Conservation (phyloP, 2,329 filamentous ascomycete species). For the Aureobasidium musti region DNA sequence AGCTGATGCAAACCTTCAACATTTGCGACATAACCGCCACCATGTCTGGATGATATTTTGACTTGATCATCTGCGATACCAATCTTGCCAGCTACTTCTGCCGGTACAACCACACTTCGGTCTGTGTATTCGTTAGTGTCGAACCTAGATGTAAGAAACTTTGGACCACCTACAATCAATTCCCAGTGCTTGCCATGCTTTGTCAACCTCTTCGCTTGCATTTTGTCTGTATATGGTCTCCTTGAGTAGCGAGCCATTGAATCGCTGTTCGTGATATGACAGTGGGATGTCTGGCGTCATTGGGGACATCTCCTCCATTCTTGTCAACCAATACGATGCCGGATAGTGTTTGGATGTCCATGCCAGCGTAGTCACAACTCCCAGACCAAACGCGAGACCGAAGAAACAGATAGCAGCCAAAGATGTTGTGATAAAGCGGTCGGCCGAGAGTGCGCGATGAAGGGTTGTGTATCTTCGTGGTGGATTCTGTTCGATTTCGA, state of each 20-base stretch:
- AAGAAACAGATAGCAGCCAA: too few species aligned
- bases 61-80: not conserved
- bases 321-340: too few species aligned
- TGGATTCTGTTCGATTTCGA: too few species aligned
- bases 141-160: not conserved
- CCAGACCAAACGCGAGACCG: too few species aligned
- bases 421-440: too few species aligned
- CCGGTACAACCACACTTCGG: not conserved
- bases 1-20: not conserved
- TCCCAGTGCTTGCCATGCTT: conserved; percentile 58
- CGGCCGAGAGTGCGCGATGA: too few species aligned
- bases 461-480: too few species aligned
- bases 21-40: not conserved
- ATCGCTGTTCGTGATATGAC: conserved; percentile 47
- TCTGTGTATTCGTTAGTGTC: not conserved
- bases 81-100: not conserved
- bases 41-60: not conserved
- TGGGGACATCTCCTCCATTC: conserved; percentile 34
- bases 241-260: conserved; percentile 60
- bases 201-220: conserved; percentile 57
- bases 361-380: too few species aligned
- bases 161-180: conserved; percentile 50
- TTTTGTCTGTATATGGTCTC: conserved; percentile 57
- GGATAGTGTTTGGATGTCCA: too few species aligned
- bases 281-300: conserved; percentile 47